Evolutionary conservation across 257 asterid species (phyloP), one percentile per base, ranked within the genome.

Genomic region (Fraxinus cuspidata): DNA sequence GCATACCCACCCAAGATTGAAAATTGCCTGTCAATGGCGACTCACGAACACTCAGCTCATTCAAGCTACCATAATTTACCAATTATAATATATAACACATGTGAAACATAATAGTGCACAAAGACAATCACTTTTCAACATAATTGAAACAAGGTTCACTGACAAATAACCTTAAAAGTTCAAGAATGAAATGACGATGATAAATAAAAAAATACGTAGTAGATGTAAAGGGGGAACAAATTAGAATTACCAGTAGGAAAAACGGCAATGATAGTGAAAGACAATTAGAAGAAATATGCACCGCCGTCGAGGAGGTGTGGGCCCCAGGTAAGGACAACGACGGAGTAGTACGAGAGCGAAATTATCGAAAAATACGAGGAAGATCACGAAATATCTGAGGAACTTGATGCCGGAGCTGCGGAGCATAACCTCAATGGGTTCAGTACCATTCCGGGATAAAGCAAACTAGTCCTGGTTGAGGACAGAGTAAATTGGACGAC

Each of bases 361-460:
- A 90, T 80, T 16, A 93, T 80, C 12, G 82, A 38, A 92, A 7
- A 86, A 7, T 27, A 93, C 90, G 51, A 93, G 80, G 65, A 87
- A 51, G 76, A 93, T 82, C 90, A 93, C 88, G 76, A 88, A 86
- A 88, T 92, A 92, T 73, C 98, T 95, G 58, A 90, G 88, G 81
- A 90, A 83, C 80, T 85, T 90, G 73, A 93, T 88, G 7, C 94
- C 91, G 11, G 92, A 89, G 81, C 98, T 6, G 92, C 91, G 13
- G 94, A 89, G 81, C 98, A 91, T 38, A 91, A 34, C 84, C 86
- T 79, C 75, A 93, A 87, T 16, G 97, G 91, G 69, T 93, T 90
- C 63, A 90, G 85, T 87, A 86, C 90, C 96, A 91, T 90, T 31
- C 68, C 35, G 73, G 44, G 7, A 66, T 25, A 10, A 53, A 75